phyloP scores from a whole-genome alignment of 768 basidiomycete species.

The Rubroboletus satanas region DNA sequence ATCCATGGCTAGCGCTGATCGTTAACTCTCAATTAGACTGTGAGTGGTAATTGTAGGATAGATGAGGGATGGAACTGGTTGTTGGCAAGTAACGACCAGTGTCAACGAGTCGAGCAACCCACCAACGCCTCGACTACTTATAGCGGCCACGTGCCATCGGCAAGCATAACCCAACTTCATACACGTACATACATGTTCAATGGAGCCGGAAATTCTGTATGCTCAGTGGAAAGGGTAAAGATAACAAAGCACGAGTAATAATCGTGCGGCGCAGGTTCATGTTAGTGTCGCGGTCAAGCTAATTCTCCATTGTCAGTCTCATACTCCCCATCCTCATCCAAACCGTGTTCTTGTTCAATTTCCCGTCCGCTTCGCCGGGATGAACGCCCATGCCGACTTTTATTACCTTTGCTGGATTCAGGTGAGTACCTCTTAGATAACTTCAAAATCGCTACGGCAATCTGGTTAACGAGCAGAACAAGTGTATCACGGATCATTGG shows the following conservation, averaged over 20 bases:
- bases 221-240: neutral
- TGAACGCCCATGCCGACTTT: constrained; percentile 20
- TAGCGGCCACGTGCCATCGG: constrained; percentile 27
- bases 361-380: constrained; percentile 21
- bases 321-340: constrained; percentile 21
- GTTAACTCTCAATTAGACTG: constrained; percentile 11
- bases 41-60: constrained; percentile 9
- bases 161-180: constrained; percentile 1
- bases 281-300: neutral
- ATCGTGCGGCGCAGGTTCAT: neutral
- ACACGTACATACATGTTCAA: too few relatives aligned
- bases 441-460: constrained; percentile 20
- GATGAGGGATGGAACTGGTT: constrained; percentile 4
- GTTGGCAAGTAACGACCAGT: constrained; percentile 16
- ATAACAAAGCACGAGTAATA: constrained; percentile 1
- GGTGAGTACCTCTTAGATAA: constrained; percentile 27
- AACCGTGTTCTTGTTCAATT: neutral
- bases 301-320: constrained; percentile 20
- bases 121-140: constrained; percentile 23
- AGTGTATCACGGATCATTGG: neutral
- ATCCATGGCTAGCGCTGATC: constrained; percentile 65
- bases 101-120: neutral
- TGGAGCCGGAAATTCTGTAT: neutral
- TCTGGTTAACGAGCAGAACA: constrained; percentile 5
- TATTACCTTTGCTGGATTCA: constrained; percentile 5